Base-by-base conservation (phyloP, 73 alveolate genomes). In the Paramecium sexaurelia region DNA sequence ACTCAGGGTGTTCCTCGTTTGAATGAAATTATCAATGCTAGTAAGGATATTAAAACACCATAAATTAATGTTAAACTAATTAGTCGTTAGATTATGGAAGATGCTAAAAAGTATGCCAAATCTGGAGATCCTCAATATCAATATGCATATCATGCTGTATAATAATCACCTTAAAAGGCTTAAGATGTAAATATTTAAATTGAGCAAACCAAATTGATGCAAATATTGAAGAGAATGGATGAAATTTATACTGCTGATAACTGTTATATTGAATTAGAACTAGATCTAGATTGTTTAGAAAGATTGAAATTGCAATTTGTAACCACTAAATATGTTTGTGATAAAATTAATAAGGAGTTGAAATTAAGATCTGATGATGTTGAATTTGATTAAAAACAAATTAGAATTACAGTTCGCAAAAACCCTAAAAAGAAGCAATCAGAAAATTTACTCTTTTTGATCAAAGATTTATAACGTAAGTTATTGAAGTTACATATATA, bases 1-100 rank as follows among this genome's bases (percentile, higher is more conserved):
- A 96, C 99, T 20, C 84, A 94, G 85, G 99, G 99, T 37, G 99
- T 98, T 13, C 99, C 99, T 26, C 93, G 99, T 91, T 97, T 99
- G 55, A 97, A 97, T 91, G 99, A 99, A 98, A 99, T 99, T 69
- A 96, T 99, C 45, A 98, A 99, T 91, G 99, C 99, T 29, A 95
- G 99, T 24, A 96, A 98, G 92, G 94, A 92, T 45, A 99, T 99
- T 39, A 93, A 98, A 55, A 99, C 99, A 29, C 99, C 99, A 13
- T 93, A 97, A 75, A 99, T 98, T 56, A 86, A 88, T 39, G 83
- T 88, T n/a, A 88, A 88, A 82, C 26, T 88, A 26, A 43, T 29
- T 6, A 33, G 13, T 41, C 26, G 36, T 0, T 8, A 24, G 3
- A 7, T 37, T 43, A 29, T 41, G 43, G 73, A 78, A 4, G 32